Percentiles rank a stretch among this genome's conserved stretches.
Conservation (phyloP, 2,329 filamentous ascomycete species). For the Huntiella savannae region DNA sequence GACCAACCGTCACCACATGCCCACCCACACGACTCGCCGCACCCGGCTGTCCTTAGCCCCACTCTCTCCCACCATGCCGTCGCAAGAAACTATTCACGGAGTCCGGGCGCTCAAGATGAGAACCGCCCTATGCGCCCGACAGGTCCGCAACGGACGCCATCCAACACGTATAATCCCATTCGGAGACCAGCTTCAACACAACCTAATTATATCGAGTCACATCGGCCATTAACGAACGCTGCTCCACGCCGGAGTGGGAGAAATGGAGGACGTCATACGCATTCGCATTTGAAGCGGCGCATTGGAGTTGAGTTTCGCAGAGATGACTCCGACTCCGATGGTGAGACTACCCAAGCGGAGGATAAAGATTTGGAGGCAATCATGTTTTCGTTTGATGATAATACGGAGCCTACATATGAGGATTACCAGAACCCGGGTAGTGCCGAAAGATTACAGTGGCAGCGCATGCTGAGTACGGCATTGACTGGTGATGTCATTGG, state of each 20-base stretch:
- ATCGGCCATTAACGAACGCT: neutral
- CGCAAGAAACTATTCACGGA: neutral
- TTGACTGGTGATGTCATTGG: constrained; percentile 91
- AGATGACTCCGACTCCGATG: constrained; percentile 66
- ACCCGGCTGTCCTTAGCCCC: constrained; percentile 1
- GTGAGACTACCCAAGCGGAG: constrained; percentile 75
- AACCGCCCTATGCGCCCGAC: constrained; percentile 5
- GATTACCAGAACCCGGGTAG: constrained; percentile 78
- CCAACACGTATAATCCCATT: constrained; percentile 56
- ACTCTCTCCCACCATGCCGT: constrained; percentile 4
- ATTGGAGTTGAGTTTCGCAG: constrained; percentile 51
- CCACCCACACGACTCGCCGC: too few relatives aligned
- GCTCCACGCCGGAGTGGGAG: too few relatives aligned
- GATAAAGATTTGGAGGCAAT: constrained; percentile 88
- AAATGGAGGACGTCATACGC: too few relatives aligned
- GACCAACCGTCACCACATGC: too few relatives aligned
- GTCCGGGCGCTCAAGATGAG: constrained; percentile 2
- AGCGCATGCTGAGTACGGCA: constrained; percentile 91
- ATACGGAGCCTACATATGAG: constrained; percentile 71
- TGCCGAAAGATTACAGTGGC: constrained; percentile 86
- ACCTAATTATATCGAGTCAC: neutral
- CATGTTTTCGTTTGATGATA: constrained; percentile 81
- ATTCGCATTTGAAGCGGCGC: constrained; percentile 34
- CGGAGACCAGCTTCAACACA: constrained; percentile 7
- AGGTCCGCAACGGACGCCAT: constrained; percentile 58